Evolutionary conservation across 805 yeast genomes (phyloP), one percentile per base, ranked within the genome.

Genomic region (Hanseniaspora jakobsenii): DNA sequence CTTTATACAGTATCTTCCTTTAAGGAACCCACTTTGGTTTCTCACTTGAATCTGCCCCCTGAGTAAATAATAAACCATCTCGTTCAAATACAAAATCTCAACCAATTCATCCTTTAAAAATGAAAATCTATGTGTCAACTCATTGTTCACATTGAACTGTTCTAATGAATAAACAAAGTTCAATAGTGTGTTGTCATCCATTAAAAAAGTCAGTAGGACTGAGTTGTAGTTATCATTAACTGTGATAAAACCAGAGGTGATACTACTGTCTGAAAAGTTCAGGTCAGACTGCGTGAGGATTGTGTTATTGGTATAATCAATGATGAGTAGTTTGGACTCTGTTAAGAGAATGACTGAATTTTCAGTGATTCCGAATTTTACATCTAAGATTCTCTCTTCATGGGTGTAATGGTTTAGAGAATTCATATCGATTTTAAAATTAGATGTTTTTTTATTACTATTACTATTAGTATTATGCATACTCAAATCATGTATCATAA

Each of bases 351-450:
- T 21, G 22, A 42, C 8, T 3, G 46, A 42, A 2, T 38, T 35
- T 29, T 42, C 46, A 16, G 39, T 42, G 2, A 42, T 31, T 10
- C 46, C 46, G 23, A 32, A 32, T 17, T 42, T 42, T 16, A 42
- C 22, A 23, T 42, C 46, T 16, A 42, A 23, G 10, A 42, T 14
- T n/a, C 14, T 42, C 5, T 28, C 8, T 7, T 21, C 7, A 16
- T 23, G 19, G 3, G 5, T 13, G 14, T 34, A 34, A 12, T 32
- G 13, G 9, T 19, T 17, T 13, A 34, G 27, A 19, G 22, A 17
- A 16, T 10, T 32, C 21, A 42, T 14, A 18, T 42, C 34, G 17
- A 42, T 9, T 13, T n/a, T n/a, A n/a, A n/a, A n/a, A n/a, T n/a
- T n/a, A n/a, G 10, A 27, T n/a, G 19, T 21, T n/a, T 35, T 19